Percentiles rank a stretch among this genome's conserved stretches.
Evolutionary conservation across 805 yeast genomes (phyloP).

Genomic region (Ogataea henricii): DNA sequence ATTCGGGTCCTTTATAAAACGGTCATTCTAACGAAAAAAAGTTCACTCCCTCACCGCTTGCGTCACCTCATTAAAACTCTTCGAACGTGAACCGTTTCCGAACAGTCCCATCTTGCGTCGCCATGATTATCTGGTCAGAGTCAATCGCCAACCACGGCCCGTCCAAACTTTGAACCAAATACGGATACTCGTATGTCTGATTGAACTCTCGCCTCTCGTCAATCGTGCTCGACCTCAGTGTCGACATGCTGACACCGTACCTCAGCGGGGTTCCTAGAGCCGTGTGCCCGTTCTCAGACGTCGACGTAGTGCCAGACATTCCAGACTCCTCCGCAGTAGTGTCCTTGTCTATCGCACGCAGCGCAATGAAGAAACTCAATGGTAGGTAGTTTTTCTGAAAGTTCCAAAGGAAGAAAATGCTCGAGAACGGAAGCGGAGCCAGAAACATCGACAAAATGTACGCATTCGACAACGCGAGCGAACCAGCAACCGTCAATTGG

Average conservation of each 20-base stretch:
- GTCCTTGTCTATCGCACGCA: slow-evolving; percentile 60
- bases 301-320: neutral
- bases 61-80: slow-evolving; percentile 25
- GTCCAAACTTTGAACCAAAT: slow-evolving; percentile 65
- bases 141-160: slow-evolving; percentile 84
- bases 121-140: slow-evolving; percentile 52
- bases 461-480: slow-evolving; percentile 75
- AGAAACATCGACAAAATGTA: slow-evolving; percentile 71
- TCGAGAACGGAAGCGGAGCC: slow-evolving; percentile 73
- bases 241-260: slow-evolving; percentile 14
- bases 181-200: slow-evolving; percentile 78
- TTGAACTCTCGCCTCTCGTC: slow-evolving; percentile 77
- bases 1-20: too few relatives aligned
- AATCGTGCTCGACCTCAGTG: slow-evolving; percentile 50
- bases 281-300: neutral
- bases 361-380: slow-evolving; percentile 79
- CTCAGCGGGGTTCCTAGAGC: neutral
- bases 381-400: slow-evolving; percentile 84
- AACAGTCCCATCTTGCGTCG: slow-evolving; percentile 40
- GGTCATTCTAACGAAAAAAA: too few relatives aligned
- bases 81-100: slow-evolving; percentile 31
- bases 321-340: slow-evolving; percentile 8
- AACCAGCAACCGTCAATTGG: slow-evolving; percentile 92
- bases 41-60: too few relatives aligned
- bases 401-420: slow-evolving; percentile 69